phyloP scores from a whole-genome alignment of 2,329 filamentous ascomycete species.

The Blumeria graminis region DNA sequence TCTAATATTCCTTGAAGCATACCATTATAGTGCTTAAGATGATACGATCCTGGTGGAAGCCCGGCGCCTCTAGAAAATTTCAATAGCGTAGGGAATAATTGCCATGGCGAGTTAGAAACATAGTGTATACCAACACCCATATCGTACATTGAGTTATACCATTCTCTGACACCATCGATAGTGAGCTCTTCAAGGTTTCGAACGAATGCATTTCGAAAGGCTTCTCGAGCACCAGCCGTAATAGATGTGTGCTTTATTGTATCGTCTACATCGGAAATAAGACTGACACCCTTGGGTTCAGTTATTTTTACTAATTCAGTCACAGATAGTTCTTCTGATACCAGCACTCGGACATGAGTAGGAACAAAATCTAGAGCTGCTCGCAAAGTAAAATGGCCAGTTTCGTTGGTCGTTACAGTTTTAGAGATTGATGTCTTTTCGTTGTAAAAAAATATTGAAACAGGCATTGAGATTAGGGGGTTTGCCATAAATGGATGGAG shows the following conservation, averaged over 20 bases:
- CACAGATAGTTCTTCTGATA: slow-evolving; percentile 61
- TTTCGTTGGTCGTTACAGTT: slow-evolving; percentile 65
- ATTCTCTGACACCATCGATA: slow-evolving; percentile 68
- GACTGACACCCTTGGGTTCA: slow-evolving; percentile 55
- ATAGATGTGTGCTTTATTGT: slow-evolving; percentile 94
- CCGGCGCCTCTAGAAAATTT: slow-evolving; percentile 63
- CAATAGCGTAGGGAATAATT: slow-evolving; percentile 72
- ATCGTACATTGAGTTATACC: slow-evolving; percentile 56
- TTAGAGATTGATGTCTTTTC: slow-evolving; percentile 57
- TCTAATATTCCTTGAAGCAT: slow-evolving; percentile 98
- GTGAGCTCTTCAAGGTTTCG: slow-evolving; percentile 61
- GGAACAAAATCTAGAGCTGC: slow-evolving; percentile 74
- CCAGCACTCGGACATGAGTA: slow-evolving; percentile 68
- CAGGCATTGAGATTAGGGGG: slow-evolving; percentile 49
- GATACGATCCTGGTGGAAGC: slow-evolving; percentile 70
- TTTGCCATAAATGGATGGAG: slow-evolving; percentile 77
- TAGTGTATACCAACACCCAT: slow-evolving; percentile 84
- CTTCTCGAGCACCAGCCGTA: slow-evolving; percentile 63
- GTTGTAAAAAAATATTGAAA: slow-evolving; percentile 93
- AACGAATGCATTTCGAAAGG: slow-evolving; percentile 89
- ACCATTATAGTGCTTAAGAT: slow-evolving; percentile 86
- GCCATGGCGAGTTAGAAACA: slow-evolving; percentile 98
- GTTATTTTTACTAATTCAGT: slow-evolving; percentile 58
- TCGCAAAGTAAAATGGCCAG: slow-evolving; percentile 65
- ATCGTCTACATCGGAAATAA: slow-evolving; percentile 96